phyloP scores from a whole-genome alignment of 1,284 basidiomycete species.

The Pseudozyma hubeiensis region DNA sequence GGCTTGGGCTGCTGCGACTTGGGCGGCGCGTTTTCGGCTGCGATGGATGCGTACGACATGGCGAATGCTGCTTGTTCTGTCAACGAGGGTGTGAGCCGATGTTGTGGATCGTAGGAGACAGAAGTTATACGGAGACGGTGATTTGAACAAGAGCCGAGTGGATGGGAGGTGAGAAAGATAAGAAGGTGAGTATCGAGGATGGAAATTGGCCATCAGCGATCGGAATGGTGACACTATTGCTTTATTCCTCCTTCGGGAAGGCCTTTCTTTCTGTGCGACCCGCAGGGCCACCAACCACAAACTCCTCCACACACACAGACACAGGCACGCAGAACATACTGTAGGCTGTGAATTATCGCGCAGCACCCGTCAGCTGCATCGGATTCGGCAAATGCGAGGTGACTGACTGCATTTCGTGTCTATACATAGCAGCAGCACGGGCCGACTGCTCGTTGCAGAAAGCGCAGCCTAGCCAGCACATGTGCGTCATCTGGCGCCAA shows the following conservation, averaged over 20 bases:
- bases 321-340: no score
- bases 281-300: no score
- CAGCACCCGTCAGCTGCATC: no score
- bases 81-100: not conserved
- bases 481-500: constrained; percentile 37
- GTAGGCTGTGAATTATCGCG: no score
- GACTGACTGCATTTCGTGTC: no score
- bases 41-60: constrained; percentile 56
- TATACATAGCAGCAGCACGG: constrained; percentile 12
- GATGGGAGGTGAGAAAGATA: not conserved
- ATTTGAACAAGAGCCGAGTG: no score
- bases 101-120: no score
- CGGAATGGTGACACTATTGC: not conserved
- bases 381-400: no score
- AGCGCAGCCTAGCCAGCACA: constrained; percentile 7
- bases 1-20: constrained; percentile 52
- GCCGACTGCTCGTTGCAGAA: not conserved
- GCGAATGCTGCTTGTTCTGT: not conserved
- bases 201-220: not conserved
- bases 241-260: not conserved
- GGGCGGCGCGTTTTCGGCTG: constrained; percentile 52
- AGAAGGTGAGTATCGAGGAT: not conserved
- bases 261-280: no score
- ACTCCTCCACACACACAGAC: no score
- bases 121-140: no score